Base-by-base conservation (phyloP, 345 rosid species). In the Adansonia digitata region DNA sequence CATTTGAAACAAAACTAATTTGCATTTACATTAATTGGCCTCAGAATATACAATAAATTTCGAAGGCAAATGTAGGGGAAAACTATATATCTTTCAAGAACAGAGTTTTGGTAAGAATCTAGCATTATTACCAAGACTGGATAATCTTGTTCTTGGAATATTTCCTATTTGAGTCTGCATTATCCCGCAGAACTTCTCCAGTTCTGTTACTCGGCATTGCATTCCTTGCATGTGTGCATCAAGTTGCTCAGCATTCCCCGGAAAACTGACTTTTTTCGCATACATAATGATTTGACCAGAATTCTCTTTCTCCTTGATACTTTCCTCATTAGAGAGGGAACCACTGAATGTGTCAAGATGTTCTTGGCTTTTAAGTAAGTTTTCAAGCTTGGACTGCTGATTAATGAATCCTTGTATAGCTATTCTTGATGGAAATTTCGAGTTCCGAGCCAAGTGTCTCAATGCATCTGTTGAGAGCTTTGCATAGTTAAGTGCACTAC, bases 391-490 rank as follows among this genome's bases (percentile, higher is more conserved):
- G 78, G 56, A 61, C 57, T 82, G 82, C 73, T 75, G 77, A 27
- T 80, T 48, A 29, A 76, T 69, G 56, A 85, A 77, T 67, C 67
- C 81, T 73, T 78, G 71, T 45, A 77, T 60, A 34, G 81, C 67
- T 64, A 64, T 15, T 73, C 75, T 76, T 39, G 87, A 52, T 39
- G 88, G 88, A 56, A 84, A 86, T 56, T 77, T 82, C 2, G 86
- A 69, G 76, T 86, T 83, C 24, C 78, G 72, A 64, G 80, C 74
- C 14, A 83, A 27, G 49, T 85, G 84, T 52, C 77, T 63, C 60
- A 74, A 60, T 39, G 83, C 74, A 69, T 74, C 80, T 3, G 70
- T 42, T 10, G 91, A 84, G 37, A 87, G 89, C 82, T 86, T 86
- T 73, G 79, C 84, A 24, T 68, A 73, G 72, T 86, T 81, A 61